Evolutionary conservation across 2,329 filamentous ascomycete species (phyloP).

Genomic region (Nemania sp.): DNA sequence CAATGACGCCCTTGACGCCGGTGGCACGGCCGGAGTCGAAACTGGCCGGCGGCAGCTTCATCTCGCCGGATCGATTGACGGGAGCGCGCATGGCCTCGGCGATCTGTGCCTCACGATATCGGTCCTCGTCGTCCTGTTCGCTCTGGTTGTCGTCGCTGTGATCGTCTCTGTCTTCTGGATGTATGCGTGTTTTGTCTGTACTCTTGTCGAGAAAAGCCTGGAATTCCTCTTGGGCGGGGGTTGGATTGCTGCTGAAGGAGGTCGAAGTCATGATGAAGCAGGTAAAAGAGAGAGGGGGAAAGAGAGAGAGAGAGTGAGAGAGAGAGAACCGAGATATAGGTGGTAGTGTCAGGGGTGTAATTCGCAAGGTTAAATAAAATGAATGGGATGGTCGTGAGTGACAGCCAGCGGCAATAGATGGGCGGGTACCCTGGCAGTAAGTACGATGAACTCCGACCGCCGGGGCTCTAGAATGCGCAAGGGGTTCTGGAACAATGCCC

Average conservation of each 20-base stretch:
- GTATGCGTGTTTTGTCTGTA: conserved; percentile 49
- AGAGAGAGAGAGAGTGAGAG: too few relatives aligned
- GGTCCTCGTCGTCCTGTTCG: conserved; percentile 61
- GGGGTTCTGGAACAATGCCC: conserved; percentile 39
- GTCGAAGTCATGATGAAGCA: conserved; percentile 51
- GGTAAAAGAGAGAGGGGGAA: conserved; percentile 11
- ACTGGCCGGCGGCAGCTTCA: conserved; percentile 65
- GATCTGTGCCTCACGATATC: conserved; percentile 58
- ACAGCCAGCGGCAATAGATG: neutral
- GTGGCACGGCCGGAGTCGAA: conserved; percentile 74
- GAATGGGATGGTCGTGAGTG: conserved; percentile 6
- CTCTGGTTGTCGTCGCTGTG: conserved; percentile 49
- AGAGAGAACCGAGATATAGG: neutral
- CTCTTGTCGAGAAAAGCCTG: conserved; percentile 65
- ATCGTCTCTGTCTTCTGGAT: conserved; percentile 64
- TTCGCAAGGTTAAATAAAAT: conserved; percentile 24
- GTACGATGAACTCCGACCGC: conserved; percentile 6
- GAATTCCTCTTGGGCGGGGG: conserved; percentile 70
- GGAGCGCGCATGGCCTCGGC: conserved; percentile 70
- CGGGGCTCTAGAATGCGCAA: conserved; percentile 13
- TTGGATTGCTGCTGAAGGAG: conserved; percentile 46
- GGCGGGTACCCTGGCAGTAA: too few relatives aligned
- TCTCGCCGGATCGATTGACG: conserved; percentile 49
- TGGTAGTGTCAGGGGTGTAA: conserved; percentile 16
- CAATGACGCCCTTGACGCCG: conserved; percentile 85